Conservation (phyloP, 306 rosid species). For the Citrullus amarus region DNA sequence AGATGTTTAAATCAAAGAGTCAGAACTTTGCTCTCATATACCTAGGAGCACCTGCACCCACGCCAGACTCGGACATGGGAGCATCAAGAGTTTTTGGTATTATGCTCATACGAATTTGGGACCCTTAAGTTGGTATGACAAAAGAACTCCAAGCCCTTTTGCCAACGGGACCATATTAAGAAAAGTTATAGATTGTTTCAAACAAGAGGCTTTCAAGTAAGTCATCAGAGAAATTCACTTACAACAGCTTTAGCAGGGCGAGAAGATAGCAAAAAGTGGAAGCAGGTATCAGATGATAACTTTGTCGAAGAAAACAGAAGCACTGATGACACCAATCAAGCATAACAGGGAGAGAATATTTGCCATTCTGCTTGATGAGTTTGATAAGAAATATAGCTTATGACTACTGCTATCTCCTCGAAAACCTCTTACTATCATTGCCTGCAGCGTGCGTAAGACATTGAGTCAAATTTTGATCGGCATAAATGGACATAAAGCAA, state of each 20-base stretch:
- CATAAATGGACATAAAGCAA: too few relatives aligned
- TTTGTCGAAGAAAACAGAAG: slow-evolving; percentile 23
- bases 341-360: slow-evolving; percentile 48
- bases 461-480: not conserved
- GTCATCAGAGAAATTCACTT: not conserved
- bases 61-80: too few relatives aligned
- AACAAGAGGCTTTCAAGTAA: too few relatives aligned
- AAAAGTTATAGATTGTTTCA: too few relatives aligned
- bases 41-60: too few relatives aligned
- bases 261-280: not conserved
- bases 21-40: too few relatives aligned
- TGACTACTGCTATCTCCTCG: slow-evolving; percentile 64
- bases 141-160: too few relatives aligned
- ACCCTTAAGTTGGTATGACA: too few relatives aligned
- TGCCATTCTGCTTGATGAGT: slow-evolving; percentile 48
- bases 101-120: too few relatives aligned
- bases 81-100: too few relatives aligned
- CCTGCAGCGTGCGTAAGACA: slow-evolving; percentile 34
- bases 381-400: slow-evolving; percentile 65
- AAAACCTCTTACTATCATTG: slow-evolving; percentile 94
- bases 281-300: not conserved
- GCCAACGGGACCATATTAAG: too few relatives aligned
- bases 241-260: not conserved
- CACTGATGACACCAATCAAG: slow-evolving; percentile 46
- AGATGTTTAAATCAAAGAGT: too few relatives aligned